A percentile compares a stretch with the other conserved stretches of the same genome.
These are phyloP conservation scores for Cenchrus americanus DNA, from an alignment of 176 grass and related monocot species.

Conservation along the genomic window DNA sequence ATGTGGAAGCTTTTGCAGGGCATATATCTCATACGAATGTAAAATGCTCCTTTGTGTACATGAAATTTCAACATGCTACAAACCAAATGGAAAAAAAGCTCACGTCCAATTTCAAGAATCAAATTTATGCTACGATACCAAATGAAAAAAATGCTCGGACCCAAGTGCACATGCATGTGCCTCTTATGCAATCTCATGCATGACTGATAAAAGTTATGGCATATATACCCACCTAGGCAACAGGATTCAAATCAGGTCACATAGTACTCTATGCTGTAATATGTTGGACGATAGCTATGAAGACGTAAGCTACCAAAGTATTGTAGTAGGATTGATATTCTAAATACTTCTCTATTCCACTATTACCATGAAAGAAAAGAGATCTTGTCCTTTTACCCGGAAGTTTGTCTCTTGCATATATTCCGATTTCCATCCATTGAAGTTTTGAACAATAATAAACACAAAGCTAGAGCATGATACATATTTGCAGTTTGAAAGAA, in stretches of 20 bases:
- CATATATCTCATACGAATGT: not conserved
- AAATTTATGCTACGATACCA: constrained; percentile 9
- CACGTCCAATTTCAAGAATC: not conserved
- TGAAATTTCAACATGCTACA: too few species aligned
- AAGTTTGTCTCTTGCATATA: not conserved
- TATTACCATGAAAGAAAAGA: constrained; percentile 19
- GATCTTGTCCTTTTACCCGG: not conserved
- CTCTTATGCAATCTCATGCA: not conserved
- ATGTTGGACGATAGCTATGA: not conserved
- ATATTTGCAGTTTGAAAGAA: constrained; percentile 13
- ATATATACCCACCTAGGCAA: not conserved
- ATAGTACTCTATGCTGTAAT: constrained; percentile 4
- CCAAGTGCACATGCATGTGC: not conserved
- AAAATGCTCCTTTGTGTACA: not conserved
- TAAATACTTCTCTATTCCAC: constrained; percentile 11
- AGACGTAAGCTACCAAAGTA: not conserved
- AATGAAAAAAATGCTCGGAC: not conserved
- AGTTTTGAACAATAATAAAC: not conserved
- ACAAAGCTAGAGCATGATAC: constrained; percentile 12
- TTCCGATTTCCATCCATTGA: constrained; percentile 11
- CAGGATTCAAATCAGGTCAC: not conserved
- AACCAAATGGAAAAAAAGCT: too few species aligned
- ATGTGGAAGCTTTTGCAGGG: not conserved
- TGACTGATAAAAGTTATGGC: not conserved
- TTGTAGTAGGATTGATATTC: not conserved